Evolutionary conservation across 2,329 filamentous ascomycete genomes (phyloP).

Genomic region (Escovopsis sp.): DNA sequence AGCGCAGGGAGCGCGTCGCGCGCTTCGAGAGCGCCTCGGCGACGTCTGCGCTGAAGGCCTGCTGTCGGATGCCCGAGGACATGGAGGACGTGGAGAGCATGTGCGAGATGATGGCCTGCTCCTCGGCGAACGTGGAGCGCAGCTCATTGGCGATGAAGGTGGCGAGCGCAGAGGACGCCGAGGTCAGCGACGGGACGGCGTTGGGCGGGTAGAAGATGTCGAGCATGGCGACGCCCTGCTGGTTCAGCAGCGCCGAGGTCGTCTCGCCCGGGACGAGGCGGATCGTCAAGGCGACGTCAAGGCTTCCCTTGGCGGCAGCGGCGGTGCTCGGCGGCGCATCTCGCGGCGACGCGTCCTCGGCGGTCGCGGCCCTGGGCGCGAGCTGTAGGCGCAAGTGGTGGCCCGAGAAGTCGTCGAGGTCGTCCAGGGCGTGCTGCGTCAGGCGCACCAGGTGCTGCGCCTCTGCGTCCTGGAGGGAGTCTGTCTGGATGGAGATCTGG

Average conservation of each 20-base stretch:
- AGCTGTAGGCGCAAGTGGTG: conserved; percentile 53
- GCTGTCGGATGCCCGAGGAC: conserved; percentile 29
- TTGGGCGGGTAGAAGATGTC: conserved; percentile 63
- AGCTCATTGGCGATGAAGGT: conserved; percentile 67
- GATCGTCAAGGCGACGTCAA: conserved; percentile 49
- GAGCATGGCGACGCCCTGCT: conserved; percentile 49
- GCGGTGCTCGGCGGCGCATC: conserved; percentile 6
- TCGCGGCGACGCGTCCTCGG: no score
- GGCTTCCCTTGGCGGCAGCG: conserved; percentile 4
- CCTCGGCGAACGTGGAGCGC: conserved; percentile 66
- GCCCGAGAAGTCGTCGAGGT: conserved; percentile 70
- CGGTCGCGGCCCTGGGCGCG: conserved; percentile 10
- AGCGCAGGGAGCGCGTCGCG: conserved; percentile 74
- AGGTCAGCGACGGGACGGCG: conserved; percentile 48
- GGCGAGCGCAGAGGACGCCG: conserved; percentile 58
- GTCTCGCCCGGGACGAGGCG: conserved; percentile 50
- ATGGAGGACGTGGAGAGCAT: conserved; percentile 47
- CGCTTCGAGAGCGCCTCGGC: conserved; percentile 48
- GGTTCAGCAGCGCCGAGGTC: conserved; percentile 47
- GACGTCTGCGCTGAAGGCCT: conserved; percentile 32
- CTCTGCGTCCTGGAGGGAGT: conserved; percentile 48
- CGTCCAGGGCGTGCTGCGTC: conserved; percentile 78
- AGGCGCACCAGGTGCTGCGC: conserved; percentile 58
- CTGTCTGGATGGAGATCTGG: conserved; percentile 61
- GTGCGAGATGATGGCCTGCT: conserved; percentile 72